Evolutionary conservation across 371 early-diverging fungal species (phyloP), one percentile per base, ranked within the genome.

Genomic region (Mucor irregularis): DNA sequence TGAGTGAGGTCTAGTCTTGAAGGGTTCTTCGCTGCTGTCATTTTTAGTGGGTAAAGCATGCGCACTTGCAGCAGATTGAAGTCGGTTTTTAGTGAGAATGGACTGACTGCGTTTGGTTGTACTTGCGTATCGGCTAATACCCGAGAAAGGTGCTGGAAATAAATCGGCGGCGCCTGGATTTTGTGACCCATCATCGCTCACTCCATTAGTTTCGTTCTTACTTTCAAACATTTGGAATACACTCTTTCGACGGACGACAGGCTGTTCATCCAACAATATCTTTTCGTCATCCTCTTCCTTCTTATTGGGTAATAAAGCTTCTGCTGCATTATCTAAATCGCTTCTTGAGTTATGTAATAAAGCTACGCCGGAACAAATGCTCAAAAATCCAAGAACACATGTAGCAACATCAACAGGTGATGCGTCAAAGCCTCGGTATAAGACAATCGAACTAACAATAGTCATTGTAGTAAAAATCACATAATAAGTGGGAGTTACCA

Each of bases 381-480:
- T 90, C 16, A 93, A 66, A 67, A 97, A 97, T 0, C 97, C 98
- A 68, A 87, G 82, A 35, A 97, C 86, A 43, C 96, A 85, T 3
- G 94, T 90, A 5, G 88, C 78, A 47, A 97, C 83, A 53, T 92
- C 83, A 16, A 79, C 76, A 5, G 85, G 73, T n/a, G 86, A 83
- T 1, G 93, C 90, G 25, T 86, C 78, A 58, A 95, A 92, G 28
- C 96, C 97, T 39, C 91, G 89, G 70, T 89, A 94, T 2, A 96
- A 69, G 10, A 94, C 87, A 14, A 91, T 89, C 0, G 93, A 90
- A 24, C 95, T 94, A 49, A 91, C 70, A 39, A 96, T 92, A 9
- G 96, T 96, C 17, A 92, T 81, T 13, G 95, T 90, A 4, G 97
- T 96, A 69, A 96, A 96, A 29, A 90, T 78, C 22, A 96, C 96